Evolutionary conservation across 2,329 filamentous ascomycete genomes (phyloP), one percentile per base, ranked within the genome.

Genomic region (Talaromyces sp.): DNA sequence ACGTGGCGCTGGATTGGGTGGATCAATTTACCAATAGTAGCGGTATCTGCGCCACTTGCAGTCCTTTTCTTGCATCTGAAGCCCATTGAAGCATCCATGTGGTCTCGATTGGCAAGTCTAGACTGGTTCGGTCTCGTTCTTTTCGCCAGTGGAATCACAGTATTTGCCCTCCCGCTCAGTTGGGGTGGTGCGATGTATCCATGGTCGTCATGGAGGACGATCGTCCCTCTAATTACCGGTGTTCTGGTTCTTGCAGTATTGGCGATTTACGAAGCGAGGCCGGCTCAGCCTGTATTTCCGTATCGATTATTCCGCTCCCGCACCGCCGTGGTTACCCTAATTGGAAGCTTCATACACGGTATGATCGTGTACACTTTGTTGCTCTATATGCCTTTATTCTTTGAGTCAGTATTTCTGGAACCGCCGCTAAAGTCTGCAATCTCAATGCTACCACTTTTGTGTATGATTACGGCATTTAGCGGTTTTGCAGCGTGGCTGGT

Each of bases 71-170:
- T 75, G 14, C 66, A 57, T 2, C 62, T 74, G 12, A 66, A 65
- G 12, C 60, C 0, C 86, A 86, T 8, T 77, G 74, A 46, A 90
- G 89, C 71, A 81, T 85, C 67, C 16, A 54, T 66, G 2, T 52
- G 63, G 28, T 35, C 57, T 42, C 59, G 64, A 9, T 59, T 69
- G 1, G 62, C 54, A 5, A 63, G 65, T 12, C 63, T 76, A 5
- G 75, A 77, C 60, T 72, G 65, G 31, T 12, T 70, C 4, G 74
- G 75, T 5, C 71, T 67, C 14, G 31, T 66, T 2, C 33, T 76
- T 9, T 68, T 76, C 21, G 64, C 71, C 11, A 63, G 66, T 1
- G 68, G 71, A 2, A 62, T 74, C 6, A 63, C 67, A 2, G 64
- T 71, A 0, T 66, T 76, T 39, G 67, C 76, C 1, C 63, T 75